Conservation (phyloP, 495 filamentous ascomycete species). For the Neurospora sp. region DNA sequence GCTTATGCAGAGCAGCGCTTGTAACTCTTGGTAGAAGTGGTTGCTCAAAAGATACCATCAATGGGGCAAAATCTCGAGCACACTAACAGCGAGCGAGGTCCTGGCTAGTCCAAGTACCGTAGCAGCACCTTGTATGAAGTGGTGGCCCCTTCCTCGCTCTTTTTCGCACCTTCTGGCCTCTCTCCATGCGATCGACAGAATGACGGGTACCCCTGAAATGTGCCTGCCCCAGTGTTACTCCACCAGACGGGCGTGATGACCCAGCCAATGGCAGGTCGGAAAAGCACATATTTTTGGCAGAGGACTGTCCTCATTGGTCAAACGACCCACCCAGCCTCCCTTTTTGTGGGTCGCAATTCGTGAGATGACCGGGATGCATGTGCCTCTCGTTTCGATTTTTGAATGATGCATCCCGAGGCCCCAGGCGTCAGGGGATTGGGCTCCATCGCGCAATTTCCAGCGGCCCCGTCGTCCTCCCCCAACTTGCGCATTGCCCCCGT, state of each 20-base stretch:
- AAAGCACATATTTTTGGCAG: conserved; percentile 5
- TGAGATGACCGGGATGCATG: not conserved
- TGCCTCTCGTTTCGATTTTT: not conserved
- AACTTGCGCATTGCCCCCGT: not conserved
- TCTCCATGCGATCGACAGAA: conserved; percentile 14
- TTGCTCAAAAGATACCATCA: not conserved
- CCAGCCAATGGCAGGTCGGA: conserved; percentile 9
- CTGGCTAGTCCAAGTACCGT: not conserved
- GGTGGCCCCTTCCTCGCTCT: not conserved
- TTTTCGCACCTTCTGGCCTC: not conserved
- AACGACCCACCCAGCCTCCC: not conserved
- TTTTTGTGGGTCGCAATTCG: conserved; percentile 9
- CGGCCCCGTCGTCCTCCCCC: not conserved
- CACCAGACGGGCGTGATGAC: conserved; percentile 5
- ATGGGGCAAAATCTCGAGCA: not conserved
- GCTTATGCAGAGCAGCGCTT: not conserved
- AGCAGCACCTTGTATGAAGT: not conserved
- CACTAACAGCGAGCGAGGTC: not conserved
- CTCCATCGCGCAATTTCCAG: not conserved
- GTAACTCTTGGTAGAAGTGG: not conserved
- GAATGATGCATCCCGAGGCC: not conserved
- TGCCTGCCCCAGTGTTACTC: conserved; percentile 10
- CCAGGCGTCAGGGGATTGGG: not conserved
- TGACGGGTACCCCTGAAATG: conserved; percentile 19
- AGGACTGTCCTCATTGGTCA: conserved; percentile 14